Evolutionary conservation across 169 alveolate species (phyloP).

Genomic region (Babesia bovis): DNA sequence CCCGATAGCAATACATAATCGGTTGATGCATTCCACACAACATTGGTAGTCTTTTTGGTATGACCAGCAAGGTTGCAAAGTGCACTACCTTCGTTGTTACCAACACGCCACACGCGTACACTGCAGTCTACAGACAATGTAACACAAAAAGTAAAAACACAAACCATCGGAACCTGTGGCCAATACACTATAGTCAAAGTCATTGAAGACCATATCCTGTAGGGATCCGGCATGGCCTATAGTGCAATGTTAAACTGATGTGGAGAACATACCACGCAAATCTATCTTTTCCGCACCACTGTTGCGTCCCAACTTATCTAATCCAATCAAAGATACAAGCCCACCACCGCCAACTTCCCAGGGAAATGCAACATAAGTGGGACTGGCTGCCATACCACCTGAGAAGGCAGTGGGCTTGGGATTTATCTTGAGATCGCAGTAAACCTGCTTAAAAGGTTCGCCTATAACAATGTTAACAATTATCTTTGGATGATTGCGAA

Average conservation of each 20-base stretch:
- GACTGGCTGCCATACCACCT: conserved; percentile 63
- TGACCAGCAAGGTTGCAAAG: conserved; percentile 70
- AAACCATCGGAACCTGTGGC: conserved; percentile 77
- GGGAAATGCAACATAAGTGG: conserved; percentile 67
- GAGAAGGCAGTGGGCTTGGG: conserved; percentile 58
- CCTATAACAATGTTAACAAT: conserved; percentile 13
- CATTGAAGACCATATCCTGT: conserved; percentile 71
- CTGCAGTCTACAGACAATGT: conserved; percentile 38
- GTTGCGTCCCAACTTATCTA: conserved; percentile 66
- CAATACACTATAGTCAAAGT: conserved; percentile 61
- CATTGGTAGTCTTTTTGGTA: conserved; percentile 68
- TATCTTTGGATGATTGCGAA: no score
- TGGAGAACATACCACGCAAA: conserved; percentile 53
- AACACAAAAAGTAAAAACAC: not conserved
- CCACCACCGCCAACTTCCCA: conserved; percentile 83
- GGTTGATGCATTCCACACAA: conserved; percentile 71
- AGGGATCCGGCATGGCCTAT: conserved; percentile 70
- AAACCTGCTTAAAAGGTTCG: conserved; percentile 65
- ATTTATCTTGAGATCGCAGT: conserved; percentile 52
- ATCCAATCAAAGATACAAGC: conserved; percentile 59
- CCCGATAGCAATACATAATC: conserved; percentile 68
- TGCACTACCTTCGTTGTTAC: conserved; percentile 24
- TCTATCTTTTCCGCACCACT: conserved; percentile 61
- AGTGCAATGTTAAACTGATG: no score
- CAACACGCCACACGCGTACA: conserved; percentile 69